phyloP scores from a whole-genome alignment of 1,284 basidiomycete species.

The Ceratobasidium sp. region DNA sequence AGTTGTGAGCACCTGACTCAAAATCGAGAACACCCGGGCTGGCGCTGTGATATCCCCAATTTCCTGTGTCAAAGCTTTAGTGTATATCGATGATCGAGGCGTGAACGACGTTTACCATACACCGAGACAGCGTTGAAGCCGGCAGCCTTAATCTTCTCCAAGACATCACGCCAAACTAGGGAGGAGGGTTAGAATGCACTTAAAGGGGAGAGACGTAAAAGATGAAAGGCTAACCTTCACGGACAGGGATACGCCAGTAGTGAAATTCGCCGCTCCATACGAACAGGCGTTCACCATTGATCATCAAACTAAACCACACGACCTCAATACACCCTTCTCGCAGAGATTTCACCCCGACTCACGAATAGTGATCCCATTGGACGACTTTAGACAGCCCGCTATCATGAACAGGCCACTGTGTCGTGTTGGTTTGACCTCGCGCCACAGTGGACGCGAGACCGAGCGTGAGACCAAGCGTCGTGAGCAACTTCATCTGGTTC shows the following conservation, averaged over 20 bases:
- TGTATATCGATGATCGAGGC: neutral
- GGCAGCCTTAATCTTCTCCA: slow-evolving; percentile 84
- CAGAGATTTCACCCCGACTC: neutral
- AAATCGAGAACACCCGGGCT: slow-evolving; percentile 43
- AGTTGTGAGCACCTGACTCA: slow-evolving; percentile 42
- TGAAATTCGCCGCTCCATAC: slow-evolving; percentile 80
- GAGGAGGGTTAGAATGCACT: neutral
- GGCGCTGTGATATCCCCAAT: slow-evolving; percentile 45
- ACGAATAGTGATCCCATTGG: slow-evolving; percentile 46
- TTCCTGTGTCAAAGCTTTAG: slow-evolving; percentile 29
- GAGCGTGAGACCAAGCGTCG: slow-evolving; percentile 10
- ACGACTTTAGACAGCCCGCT: slow-evolving; percentile 40
- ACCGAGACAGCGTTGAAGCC: slow-evolving; percentile 84
- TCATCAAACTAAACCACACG: slow-evolving; percentile 55
- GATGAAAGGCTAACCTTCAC: slow-evolving; percentile 18
- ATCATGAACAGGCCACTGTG: slow-evolving; percentile 45
- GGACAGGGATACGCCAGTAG: slow-evolving; percentile 82
- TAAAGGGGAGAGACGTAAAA: neutral
- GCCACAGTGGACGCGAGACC: slow-evolving; percentile 23
- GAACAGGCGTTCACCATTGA: slow-evolving; percentile 69
- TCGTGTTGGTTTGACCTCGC: slow-evolving; percentile 13
- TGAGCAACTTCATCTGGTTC: slow-evolving; percentile 25
- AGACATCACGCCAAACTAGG: slow-evolving; percentile 77
- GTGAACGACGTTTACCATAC: slow-evolving; percentile 58
- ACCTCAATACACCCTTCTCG: neutral